Base-by-base conservation (phyloP, 2,329 filamentous ascomycete genomes). In the Pseudogymnoascus sp. region DNA sequence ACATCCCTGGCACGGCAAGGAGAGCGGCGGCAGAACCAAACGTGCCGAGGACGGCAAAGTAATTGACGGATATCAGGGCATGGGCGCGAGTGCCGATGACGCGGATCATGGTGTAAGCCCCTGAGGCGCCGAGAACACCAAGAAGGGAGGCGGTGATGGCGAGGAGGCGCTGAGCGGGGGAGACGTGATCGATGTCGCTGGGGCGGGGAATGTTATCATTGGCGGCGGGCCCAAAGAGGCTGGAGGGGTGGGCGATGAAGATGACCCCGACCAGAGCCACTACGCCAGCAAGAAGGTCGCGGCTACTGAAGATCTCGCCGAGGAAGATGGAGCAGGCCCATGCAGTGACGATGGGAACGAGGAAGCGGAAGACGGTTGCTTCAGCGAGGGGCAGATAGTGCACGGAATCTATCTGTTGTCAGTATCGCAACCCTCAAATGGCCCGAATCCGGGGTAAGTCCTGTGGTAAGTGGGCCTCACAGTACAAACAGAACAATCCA, bases 301-400 rank as follows among this genome's bases (percentile, higher is more conserved):
- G 83, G 18, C 84, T 80, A 1, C 89, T 91, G 72, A 95, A 96
- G 0, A 87, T 85, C 69, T 96, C 89, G 56, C 86, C 84, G 6
- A 87, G 76, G 25, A 93, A 76, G 60, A 92, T 78, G 25, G 88
- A 91, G 73, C 91, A 96, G 12, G 89, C 82, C 77, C 91, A 91
- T 63, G 91, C 91, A 6, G 90, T 85, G 10, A 95, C 80, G n/a
- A 89, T 88, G 0, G 93, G 93, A 0, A 89, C 85, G 3, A 97
- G 81, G 72, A 96, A 97, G 5, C 91, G 93, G 63, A 97, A 88
- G 25, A 96, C 92, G 0, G 91, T 96, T 1, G 92, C 90, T 74
- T 97, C 93, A 11, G 91, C 89, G 1, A 96, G 82, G 0, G 91
- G 90, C 1, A 96, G 82, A 70, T 96, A 96, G 70, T 90, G 83